Evolutionary conservation across 371 early-diverging fungal species (phyloP).

Genomic region (Apophysomyces variabilis): DNA sequence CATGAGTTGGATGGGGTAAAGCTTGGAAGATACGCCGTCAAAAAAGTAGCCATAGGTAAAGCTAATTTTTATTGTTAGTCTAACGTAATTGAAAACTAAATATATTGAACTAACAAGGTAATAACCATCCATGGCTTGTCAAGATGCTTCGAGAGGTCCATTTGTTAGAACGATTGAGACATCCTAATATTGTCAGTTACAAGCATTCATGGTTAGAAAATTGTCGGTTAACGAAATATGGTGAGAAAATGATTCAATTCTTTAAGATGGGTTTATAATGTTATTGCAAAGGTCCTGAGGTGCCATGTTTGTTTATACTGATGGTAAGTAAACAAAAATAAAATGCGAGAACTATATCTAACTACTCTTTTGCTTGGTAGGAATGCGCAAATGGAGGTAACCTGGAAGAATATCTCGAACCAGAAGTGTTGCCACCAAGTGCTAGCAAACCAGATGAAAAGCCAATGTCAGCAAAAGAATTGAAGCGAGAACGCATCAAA

Average conservation of each 20-base stretch:
- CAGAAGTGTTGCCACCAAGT: conserved; percentile 4
- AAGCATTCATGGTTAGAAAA: conserved; percentile 95
- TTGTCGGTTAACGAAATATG: conserved; percentile 78
- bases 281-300: conserved; percentile 64
- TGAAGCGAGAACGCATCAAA: conserved; percentile 45
- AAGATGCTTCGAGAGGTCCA: conserved; percentile 95
- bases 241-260: conserved; percentile 29
- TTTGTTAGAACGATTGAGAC: conserved; percentile 84
- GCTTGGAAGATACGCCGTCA: conserved; percentile 89
- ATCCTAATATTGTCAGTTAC: conserved; percentile 92
- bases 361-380: conserved; percentile 10
- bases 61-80: neutral
- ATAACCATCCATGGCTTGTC: conserved; percentile 90
- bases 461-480: conserved; percentile 26
- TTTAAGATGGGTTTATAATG: neutral
- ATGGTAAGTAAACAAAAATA: conserved; percentile 60
- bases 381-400: conserved; percentile 97
- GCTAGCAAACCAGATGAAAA: conserved; percentile 8
- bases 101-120: conserved; percentile 35
- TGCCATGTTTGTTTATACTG: conserved; percentile 94
- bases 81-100: no score
- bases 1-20: conserved; percentile 85
- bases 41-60: conserved; percentile 87
- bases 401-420: conserved; percentile 87
- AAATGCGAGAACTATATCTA: neutral